A percentile compares a stretch with the other conserved stretches of the same genome.
Conservation (phyloP, 352 stramenopile species). For the Globisporangium cylindrosporum region DNA sequence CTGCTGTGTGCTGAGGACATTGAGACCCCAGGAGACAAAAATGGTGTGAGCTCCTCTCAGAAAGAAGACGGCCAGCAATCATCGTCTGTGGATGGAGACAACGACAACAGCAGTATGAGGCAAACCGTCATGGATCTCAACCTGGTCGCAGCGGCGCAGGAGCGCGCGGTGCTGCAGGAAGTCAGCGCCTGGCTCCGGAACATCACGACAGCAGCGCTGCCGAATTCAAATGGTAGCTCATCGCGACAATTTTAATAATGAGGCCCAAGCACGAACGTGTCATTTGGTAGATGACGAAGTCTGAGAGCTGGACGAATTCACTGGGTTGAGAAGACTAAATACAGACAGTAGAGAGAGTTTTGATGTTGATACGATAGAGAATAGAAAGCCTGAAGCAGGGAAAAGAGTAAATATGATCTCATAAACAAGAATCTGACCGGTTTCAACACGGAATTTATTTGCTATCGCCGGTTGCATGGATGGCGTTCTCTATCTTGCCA, state of each 20-base stretch:
- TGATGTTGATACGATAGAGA: conserved; percentile 4
- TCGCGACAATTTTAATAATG: conserved; percentile 3
- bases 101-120: not conserved
- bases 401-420: not conserved
- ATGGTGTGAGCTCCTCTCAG: conserved; percentile 5
- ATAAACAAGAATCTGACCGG: not conserved
- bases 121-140: conserved; percentile 7
- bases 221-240: not conserved
- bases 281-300: not conserved
- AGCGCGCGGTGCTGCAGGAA: conserved; percentile 77
- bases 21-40: conserved; percentile 32
- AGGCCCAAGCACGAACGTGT: no score
- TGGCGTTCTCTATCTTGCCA: not conserved
- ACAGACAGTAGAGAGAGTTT: not conserved
- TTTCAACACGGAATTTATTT: not conserved
- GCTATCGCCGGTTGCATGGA: not conserved
- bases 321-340: not conserved
- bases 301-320: not conserved
- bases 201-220: conserved; percentile 23
- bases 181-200: conserved; percentile 77
- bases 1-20: conserved; percentile 73
- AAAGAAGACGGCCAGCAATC: not conserved
- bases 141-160: conserved; percentile 46
- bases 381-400: conserved; percentile 5
- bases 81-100: conserved; percentile 7